A percentile compares a stretch with the other conserved stretches of the same genome.
Conservation (phyloP, 306 rosid species). For the Erythrophleum fordii region DNA sequence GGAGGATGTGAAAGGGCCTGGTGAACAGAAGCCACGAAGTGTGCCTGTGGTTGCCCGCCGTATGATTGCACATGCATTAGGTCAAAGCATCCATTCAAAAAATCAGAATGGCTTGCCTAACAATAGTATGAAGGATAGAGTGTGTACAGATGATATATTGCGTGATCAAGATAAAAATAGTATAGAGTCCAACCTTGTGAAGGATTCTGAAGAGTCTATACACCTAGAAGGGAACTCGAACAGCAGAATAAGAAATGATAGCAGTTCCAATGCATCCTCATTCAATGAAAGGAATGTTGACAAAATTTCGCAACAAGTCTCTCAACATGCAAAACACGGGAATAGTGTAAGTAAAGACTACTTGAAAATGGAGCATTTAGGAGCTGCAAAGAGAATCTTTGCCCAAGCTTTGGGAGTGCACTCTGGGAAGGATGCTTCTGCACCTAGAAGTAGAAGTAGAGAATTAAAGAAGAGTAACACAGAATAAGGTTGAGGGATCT, state of each 20-base stretch:
- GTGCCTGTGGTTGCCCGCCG: constrained; percentile 91
- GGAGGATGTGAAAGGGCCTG: constrained; percentile 60
- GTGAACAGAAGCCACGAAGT: constrained; percentile 70
- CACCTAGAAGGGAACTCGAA: constrained; percentile 37
- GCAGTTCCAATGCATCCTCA: constrained; percentile 37
- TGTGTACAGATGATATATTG: constrained; percentile 37
- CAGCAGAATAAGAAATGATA: constrained; percentile 39
- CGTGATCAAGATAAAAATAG: constrained; percentile 45
- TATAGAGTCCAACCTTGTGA: constrained; percentile 33
- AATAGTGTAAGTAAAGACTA: constrained; percentile 49
- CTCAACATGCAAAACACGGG: constrained; percentile 54
- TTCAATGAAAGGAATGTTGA: constrained; percentile 44
- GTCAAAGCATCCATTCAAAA: constrained; percentile 67
- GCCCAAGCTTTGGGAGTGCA: constrained; percentile 88
- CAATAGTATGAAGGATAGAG: constrained; percentile 44
- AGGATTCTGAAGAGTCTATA: constrained; percentile 44
- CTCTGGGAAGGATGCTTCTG: constrained; percentile 60
- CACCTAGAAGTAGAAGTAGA: constrained; percentile 52
- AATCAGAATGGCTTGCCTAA: constrained; percentile 45
- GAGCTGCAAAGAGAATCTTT: constrained; percentile 96
- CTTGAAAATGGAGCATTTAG: constrained; percentile 79
- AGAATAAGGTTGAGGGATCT: constrained; percentile 39
- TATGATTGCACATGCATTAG: constrained; percentile 97
- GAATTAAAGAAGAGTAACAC: constrained; percentile 48
- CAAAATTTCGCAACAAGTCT: constrained; percentile 38